Percentiles rank a stretch among this genome's conserved stretches.
phyloP scores from a whole-genome alignment of 1,284 basidiomycete genomes.

The Ganoderma lucidum region DNA sequence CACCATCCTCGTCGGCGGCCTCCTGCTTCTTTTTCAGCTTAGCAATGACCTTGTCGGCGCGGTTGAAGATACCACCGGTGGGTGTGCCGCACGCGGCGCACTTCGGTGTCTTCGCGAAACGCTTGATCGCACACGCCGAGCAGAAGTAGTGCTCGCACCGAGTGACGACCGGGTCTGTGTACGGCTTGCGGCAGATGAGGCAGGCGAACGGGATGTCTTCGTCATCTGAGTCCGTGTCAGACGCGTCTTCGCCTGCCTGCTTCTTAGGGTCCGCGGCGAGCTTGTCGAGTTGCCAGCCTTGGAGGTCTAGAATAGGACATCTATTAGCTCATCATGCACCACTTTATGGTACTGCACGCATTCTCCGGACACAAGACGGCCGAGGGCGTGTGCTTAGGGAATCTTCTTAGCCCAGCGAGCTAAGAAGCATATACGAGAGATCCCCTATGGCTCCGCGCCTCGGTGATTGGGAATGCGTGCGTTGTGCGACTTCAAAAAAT shows the following conservation, averaged over 20 bases:
- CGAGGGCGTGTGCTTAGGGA: neutral
- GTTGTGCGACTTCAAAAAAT: neutral
- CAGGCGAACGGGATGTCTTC: constrained; percentile 98
- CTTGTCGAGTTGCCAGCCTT: constrained; percentile 98
- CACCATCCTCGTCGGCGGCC: constrained; percentile 54
- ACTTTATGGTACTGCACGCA: neutral
- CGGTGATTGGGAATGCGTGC: neutral
- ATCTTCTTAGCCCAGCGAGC: neutral
- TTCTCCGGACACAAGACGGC: neutral
- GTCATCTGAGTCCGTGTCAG: constrained; percentile 67
- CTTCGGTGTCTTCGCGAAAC: constrained; percentile 94
- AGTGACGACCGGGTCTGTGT: constrained; percentile 95
- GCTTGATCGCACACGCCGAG: constrained; percentile 91
- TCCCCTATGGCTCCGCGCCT: neutral
- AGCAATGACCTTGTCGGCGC: constrained; percentile 84
- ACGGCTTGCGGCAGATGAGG: constrained; percentile 93
- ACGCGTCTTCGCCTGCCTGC: constrained; percentile 60
- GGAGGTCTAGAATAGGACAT: constrained; percentile 72
- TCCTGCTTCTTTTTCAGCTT: constrained; percentile 74
- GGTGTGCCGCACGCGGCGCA: constrained; percentile 95
- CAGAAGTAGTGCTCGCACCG: constrained; percentile 98
- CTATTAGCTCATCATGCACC: constrained; percentile 11
- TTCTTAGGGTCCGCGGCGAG: constrained; percentile 73
- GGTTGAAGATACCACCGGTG: constrained; percentile 95
- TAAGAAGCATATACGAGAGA: neutral